Evolutionary conservation across 2,329 filamentous ascomycete genomes (phyloP).

Genomic region (Geosmithia putterillii): DNA sequence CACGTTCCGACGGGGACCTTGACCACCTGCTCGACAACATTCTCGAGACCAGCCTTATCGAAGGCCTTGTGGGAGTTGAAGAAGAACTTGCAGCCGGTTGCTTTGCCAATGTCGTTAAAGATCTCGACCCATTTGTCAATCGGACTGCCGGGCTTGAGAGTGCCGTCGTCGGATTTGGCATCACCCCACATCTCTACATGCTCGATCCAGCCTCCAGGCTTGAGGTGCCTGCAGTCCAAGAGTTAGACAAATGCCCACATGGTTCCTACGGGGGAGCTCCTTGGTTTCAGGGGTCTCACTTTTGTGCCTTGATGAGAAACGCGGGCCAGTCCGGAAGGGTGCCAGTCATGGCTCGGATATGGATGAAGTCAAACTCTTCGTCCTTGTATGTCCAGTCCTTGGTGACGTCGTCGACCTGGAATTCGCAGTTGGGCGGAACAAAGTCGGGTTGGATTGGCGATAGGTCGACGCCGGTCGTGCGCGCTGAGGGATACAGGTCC

Average conservation of each 20-base stretch:
- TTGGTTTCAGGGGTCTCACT: no score
- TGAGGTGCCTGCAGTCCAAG: constrained; percentile 3
- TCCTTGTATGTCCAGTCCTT: constrained; percentile 31
- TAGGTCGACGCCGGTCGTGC: constrained; percentile 37
- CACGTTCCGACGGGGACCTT: constrained; percentile 4
- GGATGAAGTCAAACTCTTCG: constrained; percentile 21
- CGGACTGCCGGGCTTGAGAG: background rate
- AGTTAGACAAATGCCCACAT: no score
- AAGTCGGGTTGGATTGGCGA: constrained; percentile 45
- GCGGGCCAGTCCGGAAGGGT: constrained; percentile 10
- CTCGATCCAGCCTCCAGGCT: constrained; percentile 5
- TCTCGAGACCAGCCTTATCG: constrained; percentile 1
- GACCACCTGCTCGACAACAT: constrained; percentile 2
- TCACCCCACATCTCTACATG: background rate
- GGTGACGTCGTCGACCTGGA: constrained; percentile 54
- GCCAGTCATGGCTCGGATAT: constrained; percentile 18
- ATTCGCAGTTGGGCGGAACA: constrained; percentile 50
- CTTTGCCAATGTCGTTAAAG: background rate
- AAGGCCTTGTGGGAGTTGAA: background rate
- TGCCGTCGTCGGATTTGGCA: constrained; percentile 1
- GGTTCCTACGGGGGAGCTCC: no score
- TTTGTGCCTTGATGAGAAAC: constrained; percentile 1
- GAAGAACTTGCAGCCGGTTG: constrained; percentile 1
- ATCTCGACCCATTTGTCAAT: constrained; percentile 1
- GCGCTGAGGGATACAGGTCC: constrained; percentile 24